A percentile compares a stretch with the other conserved stretches of the same genome.
These are phyloP conservation scores for Leccinum barrowsii DNA, from an alignment of 768 basidiomycete genomes.

Conservation along the genomic window DNA sequence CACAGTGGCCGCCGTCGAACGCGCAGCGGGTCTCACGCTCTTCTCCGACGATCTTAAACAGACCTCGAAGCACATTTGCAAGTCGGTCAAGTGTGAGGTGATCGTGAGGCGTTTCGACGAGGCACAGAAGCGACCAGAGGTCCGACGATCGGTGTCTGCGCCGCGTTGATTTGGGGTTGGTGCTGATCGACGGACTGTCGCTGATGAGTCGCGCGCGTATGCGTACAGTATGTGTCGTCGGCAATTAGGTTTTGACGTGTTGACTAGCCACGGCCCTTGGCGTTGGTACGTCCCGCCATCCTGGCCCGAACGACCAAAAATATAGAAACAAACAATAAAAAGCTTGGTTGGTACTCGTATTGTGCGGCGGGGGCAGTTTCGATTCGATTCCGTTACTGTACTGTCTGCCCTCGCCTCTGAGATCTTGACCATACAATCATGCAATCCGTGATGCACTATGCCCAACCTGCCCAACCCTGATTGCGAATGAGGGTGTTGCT, in stretches of 20 bases:
- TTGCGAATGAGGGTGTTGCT: not conserved
- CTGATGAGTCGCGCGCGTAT: not conserved
- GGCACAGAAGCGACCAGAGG: slow-evolving; percentile 61
- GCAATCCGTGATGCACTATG: not conserved
- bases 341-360: not conserved
- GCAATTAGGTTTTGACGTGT: not conserved
- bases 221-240: not conserved
- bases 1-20: slow-evolving; percentile 86
- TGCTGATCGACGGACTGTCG: not conserved
- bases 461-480: not conserved
- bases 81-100: slow-evolving; percentile 83
- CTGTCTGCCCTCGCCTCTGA: not conserved
- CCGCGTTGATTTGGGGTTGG: slow-evolving; percentile 11
- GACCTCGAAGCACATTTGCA: slow-evolving; percentile 81
- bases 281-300: not conserved
- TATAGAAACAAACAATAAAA: not conserved
- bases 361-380: not conserved
- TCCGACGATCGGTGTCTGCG: slow-evolving; percentile 51
- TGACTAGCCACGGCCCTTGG: not conserved
- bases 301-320: not conserved
- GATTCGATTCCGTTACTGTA: not conserved
- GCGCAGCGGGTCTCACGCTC: slow-evolving; percentile 82
- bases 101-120: slow-evolving; percentile 90
- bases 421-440: not conserved
- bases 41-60: slow-evolving; percentile 79